Conservation (phyloP, 1,284 basidiomycete species). For the Trametes sp. region DNA sequence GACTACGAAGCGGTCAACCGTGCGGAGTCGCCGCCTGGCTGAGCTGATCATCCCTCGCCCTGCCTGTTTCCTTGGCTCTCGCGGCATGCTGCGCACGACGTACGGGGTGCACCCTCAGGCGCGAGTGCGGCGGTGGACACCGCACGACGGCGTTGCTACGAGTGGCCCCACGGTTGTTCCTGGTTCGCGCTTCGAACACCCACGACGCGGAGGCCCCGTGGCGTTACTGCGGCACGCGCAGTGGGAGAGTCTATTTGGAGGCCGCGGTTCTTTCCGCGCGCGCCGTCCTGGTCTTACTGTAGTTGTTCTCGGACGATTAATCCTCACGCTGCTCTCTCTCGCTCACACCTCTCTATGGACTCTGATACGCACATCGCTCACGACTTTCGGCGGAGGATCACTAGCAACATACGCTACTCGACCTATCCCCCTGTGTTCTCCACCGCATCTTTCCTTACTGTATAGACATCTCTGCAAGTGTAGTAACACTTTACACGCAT, state of each 20-base stretch:
- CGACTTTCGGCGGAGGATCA: slow-evolving; percentile 1
- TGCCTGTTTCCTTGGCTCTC: not conserved
- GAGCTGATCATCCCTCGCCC: not conserved
- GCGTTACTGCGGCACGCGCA: slow-evolving; percentile 5
- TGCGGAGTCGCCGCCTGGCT: slow-evolving; percentile 8
- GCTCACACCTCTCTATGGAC: not conserved
- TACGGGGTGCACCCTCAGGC: not conserved
- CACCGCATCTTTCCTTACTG: slow-evolving; percentile 8
- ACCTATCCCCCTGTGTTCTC: not conserved
- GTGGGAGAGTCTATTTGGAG: not conserved
- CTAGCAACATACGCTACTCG: not conserved
- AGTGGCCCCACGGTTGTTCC: not conserved
- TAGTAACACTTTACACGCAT: slow-evolving; percentile 10
- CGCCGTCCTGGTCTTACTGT: not conserved
- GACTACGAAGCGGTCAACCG: slow-evolving; percentile 25
- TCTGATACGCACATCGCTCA: slow-evolving; percentile 9
- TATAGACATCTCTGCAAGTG: slow-evolving; percentile 13
- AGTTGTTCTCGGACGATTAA: slow-evolving; percentile 4
- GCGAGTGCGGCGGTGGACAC: not conserved
- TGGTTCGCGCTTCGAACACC: not conserved
- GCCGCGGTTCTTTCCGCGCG: not conserved
- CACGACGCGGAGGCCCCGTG: slow-evolving; percentile 8
- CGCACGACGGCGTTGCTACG: not conserved
- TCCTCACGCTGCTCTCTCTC: not conserved
- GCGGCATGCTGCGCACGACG: not conserved